Evolutionary conservation across 2,329 filamentous ascomycete species (phyloP), one percentile per base, ranked within the genome.

Genomic region (Aspergillus awamori): DNA sequence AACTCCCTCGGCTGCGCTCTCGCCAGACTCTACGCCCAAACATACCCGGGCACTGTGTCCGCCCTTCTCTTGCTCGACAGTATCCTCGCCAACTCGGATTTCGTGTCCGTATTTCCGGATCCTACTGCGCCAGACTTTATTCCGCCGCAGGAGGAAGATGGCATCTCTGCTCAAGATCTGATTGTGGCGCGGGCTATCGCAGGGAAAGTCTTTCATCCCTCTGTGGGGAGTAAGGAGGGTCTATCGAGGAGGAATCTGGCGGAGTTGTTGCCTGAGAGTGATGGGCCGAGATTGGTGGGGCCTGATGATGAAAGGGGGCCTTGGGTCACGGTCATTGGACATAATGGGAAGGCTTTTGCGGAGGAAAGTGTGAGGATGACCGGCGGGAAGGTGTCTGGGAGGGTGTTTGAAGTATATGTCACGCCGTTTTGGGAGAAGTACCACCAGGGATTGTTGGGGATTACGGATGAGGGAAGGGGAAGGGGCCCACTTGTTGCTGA

Each of bases 21-120:
- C 15, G 80, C 80, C 1, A 80, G 85, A 0, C 77, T 87, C 8
- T 86, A 83, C 66, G 79, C 82, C 1, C 74, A 80, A 54, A 69
- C 72, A 1, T 79, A 84, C 55, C 80, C 82, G 0, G 76, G 78
- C 2, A 76, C 74, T 0, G 80, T 84, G 0, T 74, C 77, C 0
- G 84, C 76, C 0, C 71, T 83, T 3, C 36, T 87, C 1, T 78
- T 87, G 8, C 80, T 88, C 1, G 85, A 87, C 68, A 84, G 81
- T 38, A 82, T 85, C 63, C 81, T 87, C 69, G 82, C 85, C 15
- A 84, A 87, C 67, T 80, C 81, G 0, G 82, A 87, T 65, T 83
- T 84, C 30, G 79, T 84, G 1, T 82, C 80, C 5, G 63, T 86
- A 4, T 85, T 84, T 68, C 85, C 85, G 0, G 80, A 87, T 63